These are phyloP conservation scores for Cladosporium oxysporum DNA, from an alignment of 2,329 filamentous ascomycete species.

Conservation along the genomic window DNA sequence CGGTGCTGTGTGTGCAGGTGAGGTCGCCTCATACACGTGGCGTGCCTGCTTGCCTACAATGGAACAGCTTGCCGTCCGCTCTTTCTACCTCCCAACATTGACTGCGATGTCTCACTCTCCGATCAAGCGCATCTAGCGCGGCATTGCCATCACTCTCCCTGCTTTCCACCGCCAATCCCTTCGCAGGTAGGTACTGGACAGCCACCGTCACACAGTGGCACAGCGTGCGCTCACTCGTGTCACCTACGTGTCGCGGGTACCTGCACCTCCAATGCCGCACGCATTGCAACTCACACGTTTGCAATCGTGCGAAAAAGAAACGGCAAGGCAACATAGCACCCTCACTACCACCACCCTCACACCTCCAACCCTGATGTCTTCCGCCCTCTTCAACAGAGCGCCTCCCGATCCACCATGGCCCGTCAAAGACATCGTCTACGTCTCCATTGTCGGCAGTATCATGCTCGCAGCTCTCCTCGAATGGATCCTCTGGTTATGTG, in stretches of 20 bases:
- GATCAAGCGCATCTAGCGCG: background rate
- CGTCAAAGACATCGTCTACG: conserved; percentile 72
- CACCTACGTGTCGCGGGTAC: conserved; percentile 5
- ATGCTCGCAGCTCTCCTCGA: conserved; percentile 85
- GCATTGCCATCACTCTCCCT: background rate
- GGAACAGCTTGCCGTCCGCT: background rate
- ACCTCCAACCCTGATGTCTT: background rate
- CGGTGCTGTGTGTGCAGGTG: background rate
- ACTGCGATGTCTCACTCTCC: background rate
- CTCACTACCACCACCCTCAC: background rate
- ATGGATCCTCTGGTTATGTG: conserved; percentile 93
- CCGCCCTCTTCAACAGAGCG: conserved; percentile 20
- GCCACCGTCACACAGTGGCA: conserved; percentile 3
- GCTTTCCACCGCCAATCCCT: background rate
- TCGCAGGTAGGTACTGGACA: conserved; percentile 2
- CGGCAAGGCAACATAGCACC: background rate
- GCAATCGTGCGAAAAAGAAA: background rate
- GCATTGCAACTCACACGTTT: background rate
- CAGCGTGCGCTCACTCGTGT: background rate
- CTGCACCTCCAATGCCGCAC: background rate
- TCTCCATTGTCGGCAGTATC: conserved; percentile 74
- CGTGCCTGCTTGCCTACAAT: background rate
- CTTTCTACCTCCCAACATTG: background rate
- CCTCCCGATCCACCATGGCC: conserved; percentile 28
- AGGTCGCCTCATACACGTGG: background rate